Percentiles rank a stretch among this genome's conserved stretches.
Evolutionary conservation across 192 early-diverging fungal genomes (phyloP).

Genomic region (Podila epigama): DNA sequence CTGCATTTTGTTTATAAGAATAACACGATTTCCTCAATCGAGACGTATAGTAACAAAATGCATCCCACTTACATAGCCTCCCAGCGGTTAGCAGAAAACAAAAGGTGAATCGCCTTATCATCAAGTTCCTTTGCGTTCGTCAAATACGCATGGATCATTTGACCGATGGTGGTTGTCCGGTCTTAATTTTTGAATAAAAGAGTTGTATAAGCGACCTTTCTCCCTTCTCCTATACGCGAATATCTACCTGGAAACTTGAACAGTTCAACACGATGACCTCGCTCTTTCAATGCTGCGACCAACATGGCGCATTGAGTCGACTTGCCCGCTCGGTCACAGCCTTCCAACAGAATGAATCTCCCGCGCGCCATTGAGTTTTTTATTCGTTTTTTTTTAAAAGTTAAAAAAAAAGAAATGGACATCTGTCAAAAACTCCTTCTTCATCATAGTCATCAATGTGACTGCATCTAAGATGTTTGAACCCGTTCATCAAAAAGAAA

Average conservation of each 20-base stretch:
- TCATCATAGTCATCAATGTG: too few species aligned
- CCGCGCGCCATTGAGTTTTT: conserved; percentile 64
- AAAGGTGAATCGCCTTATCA: conserved; percentile 86
- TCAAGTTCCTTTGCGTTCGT: conserved; percentile 71
- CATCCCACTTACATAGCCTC: conserved; percentile 75
- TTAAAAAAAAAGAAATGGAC: too few species aligned
- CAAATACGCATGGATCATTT: conserved; percentile 89
- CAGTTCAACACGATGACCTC: conserved; percentile 56
- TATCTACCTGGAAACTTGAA: conserved; percentile 84
- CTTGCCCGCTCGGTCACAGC: conserved; percentile 94
- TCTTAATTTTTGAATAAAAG: conserved; percentile 56
- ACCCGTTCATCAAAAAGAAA: too few species aligned
- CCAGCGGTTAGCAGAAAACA: conserved; percentile 98
- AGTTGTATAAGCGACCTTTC: not conserved
- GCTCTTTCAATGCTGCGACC: conserved; percentile 59
- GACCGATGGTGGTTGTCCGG: conserved; percentile 89
- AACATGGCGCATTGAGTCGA: conserved; percentile 84
- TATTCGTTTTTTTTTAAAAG: not conserved
- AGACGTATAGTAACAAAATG: not conserved
- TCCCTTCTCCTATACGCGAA: not conserved
- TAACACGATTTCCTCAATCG: not conserved
- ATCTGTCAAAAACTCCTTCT: too few species aligned
- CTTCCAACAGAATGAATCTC: conserved; percentile 91
- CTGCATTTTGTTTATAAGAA: not conserved
- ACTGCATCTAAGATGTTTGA: too few species aligned